Conservation (phyloP, 2,329 filamentous ascomycete species). For the Juglanconis sp. region DNA sequence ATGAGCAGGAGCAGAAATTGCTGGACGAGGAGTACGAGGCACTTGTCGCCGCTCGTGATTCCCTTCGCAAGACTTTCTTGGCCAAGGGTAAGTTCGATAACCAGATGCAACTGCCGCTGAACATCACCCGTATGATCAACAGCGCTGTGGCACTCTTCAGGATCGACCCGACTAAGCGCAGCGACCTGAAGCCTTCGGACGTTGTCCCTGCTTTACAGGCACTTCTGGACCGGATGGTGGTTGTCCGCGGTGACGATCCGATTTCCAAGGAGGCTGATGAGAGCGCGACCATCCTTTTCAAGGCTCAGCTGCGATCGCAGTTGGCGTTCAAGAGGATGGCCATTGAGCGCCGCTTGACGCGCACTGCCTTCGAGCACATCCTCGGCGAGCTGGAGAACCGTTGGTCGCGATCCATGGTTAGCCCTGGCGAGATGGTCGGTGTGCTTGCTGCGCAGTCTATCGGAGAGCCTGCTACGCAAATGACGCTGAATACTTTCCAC, state of each 20-base stretch:
- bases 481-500: slow-evolving; percentile 99
- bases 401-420: slow-evolving; percentile 81
- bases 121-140: slow-evolving; percentile 86
- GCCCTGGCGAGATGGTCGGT: slow-evolving; percentile 97
- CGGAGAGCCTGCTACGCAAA: slow-evolving; percentile 96
- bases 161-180: slow-evolving; percentile 79
- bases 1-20: slow-evolving; percentile 80
- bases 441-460: slow-evolving; percentile 97
- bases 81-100: slow-evolving; percentile 71
- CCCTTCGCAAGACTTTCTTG: slow-evolving; percentile 65
- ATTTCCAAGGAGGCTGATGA: slow-evolving; percentile 83
- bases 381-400: slow-evolving; percentile 86
- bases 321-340: slow-evolving; percentile 92
- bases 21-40: slow-evolving; percentile 87
- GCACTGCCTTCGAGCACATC: slow-evolving; percentile 88
- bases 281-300: slow-evolving; percentile 88
- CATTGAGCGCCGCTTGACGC: slow-evolving; percentile 79
- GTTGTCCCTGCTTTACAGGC: slow-evolving; percentile 77
- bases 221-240: slow-evolving; percentile 72
- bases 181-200: slow-evolving; percentile 84
- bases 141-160: slow-evolving; percentile 88
- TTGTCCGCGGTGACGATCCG: slow-evolving; percentile 80
- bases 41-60: slow-evolving; percentile 69
- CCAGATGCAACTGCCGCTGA: slow-evolving; percentile 87
- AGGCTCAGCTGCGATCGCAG: slow-evolving; percentile 82